These are phyloP conservation scores for Fusarium tuaranense DNA, from an alignment of 2,329 filamentous ascomycete species.

Conservation along the genomic window DNA sequence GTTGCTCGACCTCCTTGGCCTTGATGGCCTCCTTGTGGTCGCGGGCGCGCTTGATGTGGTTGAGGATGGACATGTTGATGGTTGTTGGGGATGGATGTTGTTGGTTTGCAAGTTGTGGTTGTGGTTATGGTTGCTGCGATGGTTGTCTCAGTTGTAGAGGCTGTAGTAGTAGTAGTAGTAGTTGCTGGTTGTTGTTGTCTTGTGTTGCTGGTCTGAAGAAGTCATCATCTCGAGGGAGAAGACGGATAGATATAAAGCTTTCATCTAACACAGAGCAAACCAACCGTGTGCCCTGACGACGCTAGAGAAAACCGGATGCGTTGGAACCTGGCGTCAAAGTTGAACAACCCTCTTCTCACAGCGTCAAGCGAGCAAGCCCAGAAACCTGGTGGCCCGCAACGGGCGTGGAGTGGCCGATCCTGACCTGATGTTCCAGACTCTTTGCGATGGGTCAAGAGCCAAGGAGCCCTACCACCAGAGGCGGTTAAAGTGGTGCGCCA, in stretches of 20 bases:
- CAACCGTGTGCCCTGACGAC: background rate
- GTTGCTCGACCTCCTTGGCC: slow-evolving; percentile 60
- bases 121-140: background rate
- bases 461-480: slow-evolving; percentile 4
- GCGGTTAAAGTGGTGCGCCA: slow-evolving; percentile 34
- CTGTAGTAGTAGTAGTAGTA: background rate
- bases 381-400: slow-evolving; percentile 21
- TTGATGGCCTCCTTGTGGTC: slow-evolving; percentile 68
- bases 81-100: background rate
- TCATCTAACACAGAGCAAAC: background rate
- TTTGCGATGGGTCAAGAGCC: background rate
- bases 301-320: slow-evolving; percentile 10
- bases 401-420: slow-evolving; percentile 31
- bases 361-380: background rate
- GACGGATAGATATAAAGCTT: slow-evolving; percentile 28
- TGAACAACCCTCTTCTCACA: slow-evolving; percentile 3
- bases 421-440: slow-evolving; percentile 32
- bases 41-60: slow-evolving; percentile 62
- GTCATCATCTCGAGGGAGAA: slow-evolving; percentile 1
- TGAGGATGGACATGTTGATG: slow-evolving; percentile 67
- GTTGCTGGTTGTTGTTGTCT: background rate
- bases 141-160: background rate
- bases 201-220: slow-evolving; percentile 13
- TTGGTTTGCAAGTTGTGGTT: background rate
- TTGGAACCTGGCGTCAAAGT: slow-evolving; percentile 31